Evolutionary conservation across 805 yeast genomes (phyloP).

Genomic region (Tetrapisispora fleetii): DNA sequence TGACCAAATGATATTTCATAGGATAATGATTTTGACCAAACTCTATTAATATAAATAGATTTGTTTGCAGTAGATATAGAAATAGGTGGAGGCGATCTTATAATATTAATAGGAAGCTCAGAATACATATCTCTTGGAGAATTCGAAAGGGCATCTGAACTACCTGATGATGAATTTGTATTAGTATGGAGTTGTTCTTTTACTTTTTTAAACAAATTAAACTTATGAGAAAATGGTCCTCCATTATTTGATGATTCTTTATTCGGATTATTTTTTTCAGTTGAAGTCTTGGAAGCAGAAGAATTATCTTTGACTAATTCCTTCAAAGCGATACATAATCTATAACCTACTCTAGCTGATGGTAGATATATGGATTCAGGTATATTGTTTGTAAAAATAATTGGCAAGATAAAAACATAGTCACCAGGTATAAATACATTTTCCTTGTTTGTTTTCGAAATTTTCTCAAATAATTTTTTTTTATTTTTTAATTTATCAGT

Average conservation of each 20-base stretch:
- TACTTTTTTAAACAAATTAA: constrained; percentile 12
- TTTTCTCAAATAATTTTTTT: constrained; percentile 3
- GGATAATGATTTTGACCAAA: constrained; percentile 64
- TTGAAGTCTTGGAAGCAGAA: neutral
- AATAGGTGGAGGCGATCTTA: constrained; percentile 35
- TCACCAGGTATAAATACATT: constrained; percentile 46
- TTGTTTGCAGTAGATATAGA: constrained; percentile 43
- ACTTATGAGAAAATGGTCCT: neutral
- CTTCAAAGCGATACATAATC: constrained; percentile 14
- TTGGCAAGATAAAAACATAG: constrained; percentile 58
- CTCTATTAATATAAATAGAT: constrained; percentile 65
- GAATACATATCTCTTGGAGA: constrained; percentile 12
- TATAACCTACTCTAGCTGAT: constrained; percentile 20
- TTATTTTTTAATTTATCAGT: constrained; percentile 8
- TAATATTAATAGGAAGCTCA: constrained; percentile 27
- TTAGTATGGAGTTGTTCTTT: constrained; percentile 7
- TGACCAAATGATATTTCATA: constrained; percentile 65
- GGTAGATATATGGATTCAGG: constrained; percentile 44
- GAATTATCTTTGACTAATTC: neutral
- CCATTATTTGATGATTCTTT: neutral
- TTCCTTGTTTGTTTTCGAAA: constrained; percentile 1
- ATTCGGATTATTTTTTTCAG: neutral
- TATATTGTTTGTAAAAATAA: constrained; percentile 47
- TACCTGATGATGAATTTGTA: neutral
- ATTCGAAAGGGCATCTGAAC: neutral